phyloP scores from a whole-genome alignment of 345 rosid species.

The Euphorbia tirucalli region DNA sequence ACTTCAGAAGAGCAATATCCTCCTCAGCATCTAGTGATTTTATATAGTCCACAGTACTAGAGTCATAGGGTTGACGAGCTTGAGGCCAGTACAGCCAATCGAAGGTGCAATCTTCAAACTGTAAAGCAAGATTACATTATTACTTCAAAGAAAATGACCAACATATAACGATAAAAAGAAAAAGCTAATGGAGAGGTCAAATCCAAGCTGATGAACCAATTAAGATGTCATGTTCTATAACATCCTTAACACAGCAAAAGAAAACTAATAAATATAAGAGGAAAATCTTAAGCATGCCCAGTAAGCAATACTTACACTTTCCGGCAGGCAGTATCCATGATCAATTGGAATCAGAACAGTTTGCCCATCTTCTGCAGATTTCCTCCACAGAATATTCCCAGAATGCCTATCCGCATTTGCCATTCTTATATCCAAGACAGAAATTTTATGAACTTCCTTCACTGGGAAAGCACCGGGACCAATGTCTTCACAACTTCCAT shows the following conservation, averaged over 20 bases:
- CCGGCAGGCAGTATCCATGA: conserved; percentile 50
- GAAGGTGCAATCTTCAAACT: conserved; percentile 48
- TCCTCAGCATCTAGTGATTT: conserved; percentile 41
- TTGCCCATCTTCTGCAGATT: conserved; percentile 26
- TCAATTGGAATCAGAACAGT: conserved; percentile 42
- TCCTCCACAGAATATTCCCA: conserved; percentile 38
- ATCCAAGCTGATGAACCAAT: neutral
- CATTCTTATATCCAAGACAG: conserved; percentile 41
- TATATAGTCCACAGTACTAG: conserved; percentile 36
- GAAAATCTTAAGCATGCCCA: neutral
- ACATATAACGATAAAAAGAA: neutral
- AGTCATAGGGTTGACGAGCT: conserved; percentile 39
- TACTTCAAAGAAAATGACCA: neutral
- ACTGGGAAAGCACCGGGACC: conserved; percentile 43
- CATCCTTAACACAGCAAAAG: neutral
- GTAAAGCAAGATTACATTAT: conserved; percentile 9
- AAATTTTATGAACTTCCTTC: conserved; percentile 46
- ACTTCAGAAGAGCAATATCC: conserved; percentile 40
- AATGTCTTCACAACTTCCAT: conserved; percentile 49
- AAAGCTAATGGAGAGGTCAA: neutral
- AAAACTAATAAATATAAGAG: neutral
- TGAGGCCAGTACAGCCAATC: conserved; percentile 56
- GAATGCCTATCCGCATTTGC: conserved; percentile 53
- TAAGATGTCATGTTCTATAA: neutral
- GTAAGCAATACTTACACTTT: conserved; percentile 32